A percentile compares a stretch with the other conserved stretches of the same genome.
These are phyloP conservation scores for Lactarius deliciosus DNA, from an alignment of 768 basidiomycete genomes.

Conservation along the genomic window DNA sequence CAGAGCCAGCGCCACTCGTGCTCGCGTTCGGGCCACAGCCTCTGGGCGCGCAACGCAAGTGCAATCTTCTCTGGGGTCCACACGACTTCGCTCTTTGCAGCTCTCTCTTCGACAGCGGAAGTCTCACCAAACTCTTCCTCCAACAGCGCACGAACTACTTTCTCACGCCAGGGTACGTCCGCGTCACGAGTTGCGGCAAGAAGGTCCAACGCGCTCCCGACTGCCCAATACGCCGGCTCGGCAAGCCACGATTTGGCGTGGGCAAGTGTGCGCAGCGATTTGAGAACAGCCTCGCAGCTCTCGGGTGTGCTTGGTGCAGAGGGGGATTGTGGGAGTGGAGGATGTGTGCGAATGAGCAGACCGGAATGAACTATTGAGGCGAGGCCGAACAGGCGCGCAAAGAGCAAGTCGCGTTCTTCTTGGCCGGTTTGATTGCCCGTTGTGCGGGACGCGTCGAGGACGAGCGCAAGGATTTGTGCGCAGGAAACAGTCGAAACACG, in stretches of 20 bases:
- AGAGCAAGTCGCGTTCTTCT: conserved; percentile 90
- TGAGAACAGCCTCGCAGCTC: conserved; percentile 58
- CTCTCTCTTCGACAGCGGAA: neutral
- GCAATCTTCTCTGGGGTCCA: conserved; percentile 94
- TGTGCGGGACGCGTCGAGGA: conserved; percentile 68
- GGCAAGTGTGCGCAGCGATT: conserved; percentile 64
- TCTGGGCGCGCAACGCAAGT: conserved; percentile 69
- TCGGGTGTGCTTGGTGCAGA: conserved; percentile 55
- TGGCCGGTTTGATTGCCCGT: conserved; percentile 81
- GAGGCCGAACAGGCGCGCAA: conserved; percentile 90
- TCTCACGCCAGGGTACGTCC: conserved; percentile 67
- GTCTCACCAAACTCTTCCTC: conserved; percentile 51
- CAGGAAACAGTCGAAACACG: conserved; percentile 76
- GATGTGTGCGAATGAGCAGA: conserved; percentile 62
- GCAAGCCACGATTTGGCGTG: conserved; percentile 87
- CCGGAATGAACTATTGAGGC: conserved; percentile 84
- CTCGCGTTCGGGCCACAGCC: conserved; percentile 53
- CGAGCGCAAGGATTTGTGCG: conserved; percentile 70
- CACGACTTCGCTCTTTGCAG: conserved; percentile 35
- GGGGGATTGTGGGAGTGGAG: conserved; percentile 55
- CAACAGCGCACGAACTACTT: conserved; percentile 54
- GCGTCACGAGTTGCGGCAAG: conserved; percentile 45
- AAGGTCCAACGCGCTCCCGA: conserved; percentile 62
- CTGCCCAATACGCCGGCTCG: conserved; percentile 88
- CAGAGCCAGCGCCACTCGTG: conserved; percentile 60